Conservation (phyloP, 2,329 filamentous ascomycete species). For the Zasmidium citrigriseum region DNA sequence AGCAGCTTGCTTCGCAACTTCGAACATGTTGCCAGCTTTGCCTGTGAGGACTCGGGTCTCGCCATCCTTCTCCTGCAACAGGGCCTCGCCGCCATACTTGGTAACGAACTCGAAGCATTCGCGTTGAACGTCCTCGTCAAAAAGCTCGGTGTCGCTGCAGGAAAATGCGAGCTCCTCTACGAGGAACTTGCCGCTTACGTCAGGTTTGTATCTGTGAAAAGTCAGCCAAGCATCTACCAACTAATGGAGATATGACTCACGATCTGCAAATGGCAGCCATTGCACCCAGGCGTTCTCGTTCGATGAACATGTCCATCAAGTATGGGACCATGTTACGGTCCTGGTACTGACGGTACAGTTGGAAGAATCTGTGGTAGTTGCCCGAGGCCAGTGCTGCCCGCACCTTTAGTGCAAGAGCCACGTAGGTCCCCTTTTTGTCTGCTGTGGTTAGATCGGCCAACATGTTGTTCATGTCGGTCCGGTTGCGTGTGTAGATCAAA, state of each 20-base stretch:
- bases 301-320: conserved; percentile 98
- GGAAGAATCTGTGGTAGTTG: conserved; percentile 98
- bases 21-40: conserved; percentile 74
- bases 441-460: conserved; percentile 97
- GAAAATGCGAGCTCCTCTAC: conserved; percentile 96
- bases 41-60: conserved; percentile 69
- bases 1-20: conserved; percentile 69
- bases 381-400: conserved; percentile 88
- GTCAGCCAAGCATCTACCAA: conserved; percentile 47
- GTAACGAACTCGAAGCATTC: conserved; percentile 82
- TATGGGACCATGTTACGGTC: conserved; percentile 80
- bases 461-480: conserved; percentile 95
- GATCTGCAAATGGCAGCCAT: conserved; percentile 91
- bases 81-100: conserved; percentile 71
- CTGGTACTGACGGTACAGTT: conserved; percentile 84
- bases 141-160: conserved; percentile 62
- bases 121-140: conserved; percentile 29
- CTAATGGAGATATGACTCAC: conserved; percentile 60
- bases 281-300: conserved; percentile 86
- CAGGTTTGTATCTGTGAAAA: conserved; percentile 77
- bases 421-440: conserved; percentile 83
- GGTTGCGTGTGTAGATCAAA: conserved; percentile 98
- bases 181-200: conserved; percentile 85
- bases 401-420: conserved; percentile 89
- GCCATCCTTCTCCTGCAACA: conserved; percentile 74